Evolutionary conservation across 140 eudicot genomes (phyloP).

Genomic region (Erigeron philadelphicus): DNA sequence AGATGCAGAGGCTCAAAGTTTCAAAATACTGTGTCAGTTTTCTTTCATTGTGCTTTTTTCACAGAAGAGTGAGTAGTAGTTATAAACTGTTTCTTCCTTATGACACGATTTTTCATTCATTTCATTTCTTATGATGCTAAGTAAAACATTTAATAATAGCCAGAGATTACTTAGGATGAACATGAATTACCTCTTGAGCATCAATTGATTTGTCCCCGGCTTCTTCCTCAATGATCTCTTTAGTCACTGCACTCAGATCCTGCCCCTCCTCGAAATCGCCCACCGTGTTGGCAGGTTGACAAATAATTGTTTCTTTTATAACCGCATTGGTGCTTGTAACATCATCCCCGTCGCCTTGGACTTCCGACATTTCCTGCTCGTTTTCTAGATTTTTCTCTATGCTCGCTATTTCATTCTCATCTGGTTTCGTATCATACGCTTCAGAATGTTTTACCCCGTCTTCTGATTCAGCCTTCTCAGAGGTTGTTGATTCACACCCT

Average conservation of each 20-base stretch:
- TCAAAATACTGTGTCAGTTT: not conserved
- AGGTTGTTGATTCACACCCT: slow-evolving; percentile 8
- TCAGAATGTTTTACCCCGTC: not conserved
- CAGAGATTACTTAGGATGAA: not conserved
- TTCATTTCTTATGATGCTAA: not conserved
- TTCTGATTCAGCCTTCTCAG: slow-evolving; percentile 4
- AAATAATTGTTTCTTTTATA: not conserved
- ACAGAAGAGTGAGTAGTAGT: not conserved
- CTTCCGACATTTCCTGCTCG: not conserved
- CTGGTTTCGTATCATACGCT: not conserved
- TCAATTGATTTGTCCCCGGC: not conserved
- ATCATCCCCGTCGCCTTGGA: not conserved
- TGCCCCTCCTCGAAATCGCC: no score
- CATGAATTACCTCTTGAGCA: slow-evolving; percentile 12
- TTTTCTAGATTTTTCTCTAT: slow-evolving; percentile 13
- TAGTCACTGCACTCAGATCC: not conserved
- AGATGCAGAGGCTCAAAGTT: no score
- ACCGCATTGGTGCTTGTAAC: not conserved
- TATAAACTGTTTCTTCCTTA: not conserved
- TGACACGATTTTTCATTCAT: no score
- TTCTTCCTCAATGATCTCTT: not conserved
- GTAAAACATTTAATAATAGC: not conserved
- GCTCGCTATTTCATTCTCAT: slow-evolving; percentile 14
- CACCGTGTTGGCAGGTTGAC: no score
- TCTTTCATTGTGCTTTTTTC: slow-evolving; percentile 12